Evolutionary conservation across 305 asterid genomes (phyloP), one percentile per base, ranked within the genome.

Genomic region (Fraxinus dipetala): DNA sequence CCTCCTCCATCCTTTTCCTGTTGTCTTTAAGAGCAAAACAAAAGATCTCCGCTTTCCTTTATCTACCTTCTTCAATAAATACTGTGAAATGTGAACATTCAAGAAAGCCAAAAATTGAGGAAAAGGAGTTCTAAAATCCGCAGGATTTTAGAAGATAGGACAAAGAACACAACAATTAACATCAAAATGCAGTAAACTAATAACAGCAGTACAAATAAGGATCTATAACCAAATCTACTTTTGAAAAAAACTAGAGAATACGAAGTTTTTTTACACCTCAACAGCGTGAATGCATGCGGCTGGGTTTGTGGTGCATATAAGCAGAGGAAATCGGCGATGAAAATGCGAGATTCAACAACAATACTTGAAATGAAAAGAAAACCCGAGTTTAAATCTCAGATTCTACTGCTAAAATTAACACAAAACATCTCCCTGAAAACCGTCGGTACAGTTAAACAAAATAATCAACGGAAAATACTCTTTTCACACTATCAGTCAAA

Each of bases 1-100:
- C 97, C 87, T 85, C 85, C 92, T 81, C 86, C 51, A 73, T 45
- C 38, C 76, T 77, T 35, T 31, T 30, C 56, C 69, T 63, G 36
- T 81, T 61, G 45, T 75, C 32, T 18, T 75, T 72, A 43, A 67
- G 73, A 22, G 32, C 54, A 28, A 73, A 78, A 10, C 24, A 31
- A 48, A 6, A 74, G 38, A 78, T 34, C 73, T 78, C 34, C 11
- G 18, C 84, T 84, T 9, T 18, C 61, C 13, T 77, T 20, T n/a
- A 65, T 32, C 16, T 45, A 18, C 45, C 72, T 32, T 74, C 31
- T 34, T 59, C 84, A 84, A 79, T 83, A 84, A 83, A 82, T 81
- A 85, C 89, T 78, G 87, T 84, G 56, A 65, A 65, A 7, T 65
- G 18, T 11, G 73, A 84, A 59, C 1, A 83, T 80, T 79, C 16